These are phyloP conservation scores for Coemansia sp. DNA, from an alignment of 192 early-diverging fungal species.

Conservation along the genomic window DNA sequence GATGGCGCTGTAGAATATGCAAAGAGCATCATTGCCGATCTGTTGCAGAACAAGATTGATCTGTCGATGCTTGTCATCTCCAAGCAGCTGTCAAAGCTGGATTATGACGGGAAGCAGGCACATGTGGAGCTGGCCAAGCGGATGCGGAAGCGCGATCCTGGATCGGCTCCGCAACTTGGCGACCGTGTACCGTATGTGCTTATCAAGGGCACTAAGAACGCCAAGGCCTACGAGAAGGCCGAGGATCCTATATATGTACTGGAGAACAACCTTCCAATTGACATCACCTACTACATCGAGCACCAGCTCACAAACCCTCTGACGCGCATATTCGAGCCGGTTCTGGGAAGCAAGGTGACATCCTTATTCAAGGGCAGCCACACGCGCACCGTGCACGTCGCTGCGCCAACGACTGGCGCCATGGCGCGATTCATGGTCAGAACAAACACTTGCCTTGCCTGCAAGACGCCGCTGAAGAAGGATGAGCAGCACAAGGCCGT, in stretches of 20 bases:
- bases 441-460: slow-evolving; percentile 88
- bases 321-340: slow-evolving; percentile 93
- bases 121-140: slow-evolving; percentile 94
- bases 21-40: slow-evolving; percentile 86
- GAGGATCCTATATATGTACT: slow-evolving; percentile 99
- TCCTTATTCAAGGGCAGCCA: slow-evolving; percentile 78
- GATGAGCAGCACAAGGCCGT: slow-evolving; percentile 67
- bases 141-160: slow-evolving; percentile 95
- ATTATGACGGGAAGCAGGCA: slow-evolving; percentile 94
- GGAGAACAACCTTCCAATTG: slow-evolving; percentile 97
- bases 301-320: slow-evolving; percentile 95
- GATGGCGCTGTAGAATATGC: slow-evolving; percentile 82
- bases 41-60: slow-evolving; percentile 97
- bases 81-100: slow-evolving; percentile 92
- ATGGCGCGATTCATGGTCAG: slow-evolving; percentile 95
- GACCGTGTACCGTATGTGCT: slow-evolving; percentile 98
- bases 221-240: slow-evolving; percentile 94
- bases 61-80: slow-evolving; percentile 94
- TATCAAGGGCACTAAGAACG: slow-evolving; percentile 79
- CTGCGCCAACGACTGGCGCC: slow-evolving; percentile 84
- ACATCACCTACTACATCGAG: slow-evolving; percentile 94
- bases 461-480: slow-evolving; percentile 79
- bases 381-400: slow-evolving; percentile 78
- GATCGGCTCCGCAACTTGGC: slow-evolving; percentile 92
- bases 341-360: slow-evolving; percentile 85